These are phyloP conservation scores for Oropetium thomaeum DNA, from an alignment of 176 grass and related monocot species.

Conservation along the genomic window DNA sequence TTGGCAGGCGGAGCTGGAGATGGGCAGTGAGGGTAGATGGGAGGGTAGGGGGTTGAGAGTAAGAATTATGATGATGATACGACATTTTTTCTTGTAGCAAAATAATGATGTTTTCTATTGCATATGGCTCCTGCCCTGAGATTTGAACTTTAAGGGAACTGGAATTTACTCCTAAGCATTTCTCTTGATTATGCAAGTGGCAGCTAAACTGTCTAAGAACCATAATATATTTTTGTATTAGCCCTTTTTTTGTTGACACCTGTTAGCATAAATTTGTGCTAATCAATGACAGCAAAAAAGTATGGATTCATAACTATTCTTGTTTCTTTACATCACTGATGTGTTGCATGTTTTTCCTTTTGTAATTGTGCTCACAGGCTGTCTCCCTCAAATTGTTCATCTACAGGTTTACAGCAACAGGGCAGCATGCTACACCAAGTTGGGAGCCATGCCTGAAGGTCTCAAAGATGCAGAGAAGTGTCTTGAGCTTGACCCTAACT, in stretches of 20 bases:
- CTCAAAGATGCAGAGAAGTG: constrained; percentile 99
- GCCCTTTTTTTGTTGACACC: no score
- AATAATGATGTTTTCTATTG: neutral
- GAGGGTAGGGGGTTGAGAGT: neutral
- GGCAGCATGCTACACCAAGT: constrained; percentile 93
- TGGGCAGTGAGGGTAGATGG: neutral
- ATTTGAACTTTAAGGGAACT: neutral
- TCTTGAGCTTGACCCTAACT: constrained; percentile 90
- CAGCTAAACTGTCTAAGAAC: neutral
- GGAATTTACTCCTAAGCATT: neutral
- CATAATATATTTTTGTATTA: neutral
- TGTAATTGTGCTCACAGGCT: neutral
- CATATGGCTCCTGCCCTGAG: neutral
- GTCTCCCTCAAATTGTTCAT: constrained; percentile 7
- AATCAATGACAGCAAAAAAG: no score
- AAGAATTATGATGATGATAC: neutral
- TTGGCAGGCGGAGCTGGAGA: neutral
- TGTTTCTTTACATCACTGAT: neutral
- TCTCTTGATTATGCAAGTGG: no score
- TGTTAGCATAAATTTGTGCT: no score
- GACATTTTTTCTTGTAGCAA: neutral
- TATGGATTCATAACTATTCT: no score
- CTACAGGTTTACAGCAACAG: constrained; percentile 94
- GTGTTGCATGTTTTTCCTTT: neutral
- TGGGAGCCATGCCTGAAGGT: constrained; percentile 96